Evolutionary conservation across 768 basidiomycete species (phyloP), one percentile per base, ranked within the genome.

Genomic region (Filobasidium wieringae): DNA sequence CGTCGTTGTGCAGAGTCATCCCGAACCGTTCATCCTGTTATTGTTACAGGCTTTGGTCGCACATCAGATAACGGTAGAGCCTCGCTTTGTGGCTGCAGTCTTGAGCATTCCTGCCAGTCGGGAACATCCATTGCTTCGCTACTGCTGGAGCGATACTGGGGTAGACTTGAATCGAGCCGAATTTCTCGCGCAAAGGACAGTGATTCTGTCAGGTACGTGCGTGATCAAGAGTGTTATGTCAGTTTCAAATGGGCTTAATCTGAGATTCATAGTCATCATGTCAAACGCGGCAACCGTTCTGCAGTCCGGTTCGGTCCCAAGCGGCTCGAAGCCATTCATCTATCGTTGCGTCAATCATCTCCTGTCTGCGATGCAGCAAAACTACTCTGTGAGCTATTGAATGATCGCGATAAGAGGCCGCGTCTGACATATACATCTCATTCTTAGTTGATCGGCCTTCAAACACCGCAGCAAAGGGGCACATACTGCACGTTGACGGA

Each of bases 81-180:
- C 80, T 55, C 78, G 82, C 58, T 87, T 81, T 59, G 68, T 80
- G 9, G 74, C 79, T 2, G 66, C 79, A 27, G 64, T 88, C n/a
- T 73, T 87, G 32, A 78, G 80, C 8, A 74, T 82, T 58, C 63
- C 66, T n/a, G 82, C 82, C 56, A 76, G 78, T 34, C 67, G 80
- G 9, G 78, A 74, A 9, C 83, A 87, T 68, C 64, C 67, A 1
- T 52, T 76, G 3, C 63, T 76, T 7, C 27, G 36, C n/a, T 45
- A 61, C 36, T 22, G 61, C 4, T 57, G 58, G 22, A 40, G 24
- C 41, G 36, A 34, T 7, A 49, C 31, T 24, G 17, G 34, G 19
- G 37, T 49, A 30, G 36, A 26, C 15, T 51, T 63, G 14, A 30
- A 45, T 24, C 29, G 24, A 32, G 27, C n/a, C 7, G 53, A 52